Evolutionary conservation across 768 basidiomycete genomes (phyloP).

Genomic region (Cantharellus cinnabarinus): DNA sequence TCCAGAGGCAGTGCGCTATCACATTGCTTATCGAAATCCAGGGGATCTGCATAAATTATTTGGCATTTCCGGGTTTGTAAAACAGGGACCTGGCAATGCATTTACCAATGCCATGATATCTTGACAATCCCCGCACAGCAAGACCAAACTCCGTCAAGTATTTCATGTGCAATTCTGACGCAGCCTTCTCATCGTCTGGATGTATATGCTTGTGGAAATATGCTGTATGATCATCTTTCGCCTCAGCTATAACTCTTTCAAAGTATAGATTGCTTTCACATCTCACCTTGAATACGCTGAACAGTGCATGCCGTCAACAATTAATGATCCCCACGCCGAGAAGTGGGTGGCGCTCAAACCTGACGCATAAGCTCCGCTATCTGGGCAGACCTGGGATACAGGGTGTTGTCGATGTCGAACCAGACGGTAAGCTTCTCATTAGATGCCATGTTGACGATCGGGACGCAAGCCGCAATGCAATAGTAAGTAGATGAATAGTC

Average conservation of each 20-base stretch:
- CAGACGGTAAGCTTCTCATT: conserved; percentile 31
- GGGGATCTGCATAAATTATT: conserved; percentile 30
- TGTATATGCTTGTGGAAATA: conserved; percentile 53
- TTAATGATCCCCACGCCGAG: neutral
- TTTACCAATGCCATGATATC: conserved; percentile 55
- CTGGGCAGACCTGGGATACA: conserved; percentile 56
- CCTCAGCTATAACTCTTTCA: neutral
- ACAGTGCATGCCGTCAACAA: neutral
- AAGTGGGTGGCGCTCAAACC: neutral
- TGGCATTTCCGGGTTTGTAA: neutral
- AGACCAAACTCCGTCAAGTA: conserved; percentile 74
- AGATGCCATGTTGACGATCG: neutral
- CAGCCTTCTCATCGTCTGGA: conserved; percentile 36
- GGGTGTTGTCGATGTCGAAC: conserved; percentile 78
- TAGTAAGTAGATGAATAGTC: too few relatives aligned
- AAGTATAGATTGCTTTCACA: neutral
- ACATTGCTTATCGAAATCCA: conserved; percentile 70
- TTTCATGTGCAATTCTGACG: conserved; percentile 41
- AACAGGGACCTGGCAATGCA: neutral
- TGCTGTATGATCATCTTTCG: conserved; percentile 20
- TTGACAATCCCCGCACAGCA: conserved; percentile 55
- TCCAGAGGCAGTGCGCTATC: conserved; percentile 72
- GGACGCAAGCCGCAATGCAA: too few relatives aligned
- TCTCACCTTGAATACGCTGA: conserved; percentile 44
- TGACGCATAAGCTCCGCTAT: conserved; percentile 65